Conservation (phyloP, 768 basidiomycete species). For the Boletus speciosus region DNA sequence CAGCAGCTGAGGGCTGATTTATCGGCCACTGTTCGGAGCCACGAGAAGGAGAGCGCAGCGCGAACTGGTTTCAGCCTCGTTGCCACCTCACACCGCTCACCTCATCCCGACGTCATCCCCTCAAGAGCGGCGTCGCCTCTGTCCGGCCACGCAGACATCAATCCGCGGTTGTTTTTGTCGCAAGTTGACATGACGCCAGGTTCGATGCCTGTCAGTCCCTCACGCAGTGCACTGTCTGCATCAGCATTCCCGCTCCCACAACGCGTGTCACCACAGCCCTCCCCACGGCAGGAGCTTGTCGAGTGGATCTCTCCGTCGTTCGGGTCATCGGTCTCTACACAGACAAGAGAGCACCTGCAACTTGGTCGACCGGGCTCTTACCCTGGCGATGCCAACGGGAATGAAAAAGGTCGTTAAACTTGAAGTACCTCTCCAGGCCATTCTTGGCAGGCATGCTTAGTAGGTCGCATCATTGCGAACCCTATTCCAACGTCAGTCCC, state of each 20-base stretch:
- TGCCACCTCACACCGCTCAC: conserved; percentile 22
- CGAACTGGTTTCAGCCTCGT: conserved; percentile 31
- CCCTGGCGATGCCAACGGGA: conserved; percentile 30
- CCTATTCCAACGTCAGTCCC: conserved; percentile 1
- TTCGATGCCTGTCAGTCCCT: conserved; percentile 14
- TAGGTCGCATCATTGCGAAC: conserved; percentile 3
- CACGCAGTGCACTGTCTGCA: conserved; percentile 11
- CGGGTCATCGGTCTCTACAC: conserved; percentile 15
- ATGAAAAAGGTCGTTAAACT: conserved; percentile 23
- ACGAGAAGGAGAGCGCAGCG: conserved; percentile 24
- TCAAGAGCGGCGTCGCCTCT: conserved; percentile 23
- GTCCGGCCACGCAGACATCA: conserved; percentile 16
- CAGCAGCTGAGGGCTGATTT: conserved; percentile 31
- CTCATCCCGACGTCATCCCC: conserved; percentile 25
- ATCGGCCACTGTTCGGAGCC: conserved; percentile 25
- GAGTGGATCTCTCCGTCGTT: conserved; percentile 24
- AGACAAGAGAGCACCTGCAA: conserved; percentile 14
- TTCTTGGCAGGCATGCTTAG: conserved; percentile 8
- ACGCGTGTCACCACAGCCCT: conserved; percentile 30
- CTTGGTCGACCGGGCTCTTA: conserved; percentile 21
- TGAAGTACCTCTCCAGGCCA: conserved; percentile 1
- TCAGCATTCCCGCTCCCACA: conserved; percentile 15
- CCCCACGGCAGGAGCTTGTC: conserved; percentile 24
- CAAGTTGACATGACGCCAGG: conserved; percentile 13
- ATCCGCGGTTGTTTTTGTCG: conserved; percentile 19